phyloP scores from a whole-genome alignment of 2,329 filamentous ascomycete genomes.

The Fusarium robinianum region DNA sequence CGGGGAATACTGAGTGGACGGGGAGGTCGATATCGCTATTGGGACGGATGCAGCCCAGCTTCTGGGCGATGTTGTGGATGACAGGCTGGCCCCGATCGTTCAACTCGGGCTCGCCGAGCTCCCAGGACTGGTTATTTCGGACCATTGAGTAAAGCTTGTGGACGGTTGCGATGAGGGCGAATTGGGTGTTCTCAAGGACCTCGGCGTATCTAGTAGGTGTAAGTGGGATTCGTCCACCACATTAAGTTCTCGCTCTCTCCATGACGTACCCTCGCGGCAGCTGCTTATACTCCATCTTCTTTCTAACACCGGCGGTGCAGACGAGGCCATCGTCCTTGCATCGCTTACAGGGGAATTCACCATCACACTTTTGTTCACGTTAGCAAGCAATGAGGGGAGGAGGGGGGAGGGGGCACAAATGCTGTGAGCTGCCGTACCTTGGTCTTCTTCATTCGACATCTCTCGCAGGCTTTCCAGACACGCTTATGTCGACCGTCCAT shows the following conservation, averaged over 20 bases:
- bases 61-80: constrained; percentile 67
- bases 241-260: neutral
- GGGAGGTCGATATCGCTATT: constrained; percentile 65
- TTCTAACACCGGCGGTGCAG: constrained; percentile 65
- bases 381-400: constrained; percentile 23
- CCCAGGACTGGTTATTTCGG: constrained; percentile 61
- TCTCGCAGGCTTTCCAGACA: constrained; percentile 69
- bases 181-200: constrained; percentile 67
- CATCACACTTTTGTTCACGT: constrained; percentile 56
- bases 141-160: constrained; percentile 70
- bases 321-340: constrained; percentile 69
- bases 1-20: constrained; percentile 62
- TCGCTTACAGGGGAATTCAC: constrained; percentile 68
- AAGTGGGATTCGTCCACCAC: constrained; percentile 16
- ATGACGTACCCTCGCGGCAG: constrained; percentile 60
- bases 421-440: constrained; percentile 55
- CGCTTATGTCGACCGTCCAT: constrained; percentile 65
- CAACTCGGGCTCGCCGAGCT: constrained; percentile 64
- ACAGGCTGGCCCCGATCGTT: constrained; percentile 67
- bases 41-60: constrained; percentile 66
- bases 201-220: constrained; percentile 59
- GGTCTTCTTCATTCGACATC: constrained; percentile 72
- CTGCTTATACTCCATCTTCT: constrained; percentile 72
- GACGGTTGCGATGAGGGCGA: constrained; percentile 65
- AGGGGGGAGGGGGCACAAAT: constrained; percentile 6